phyloP scores from a whole-genome alignment of 2,329 filamentous ascomycete species.

The Incumbomyces delicatus region DNA sequence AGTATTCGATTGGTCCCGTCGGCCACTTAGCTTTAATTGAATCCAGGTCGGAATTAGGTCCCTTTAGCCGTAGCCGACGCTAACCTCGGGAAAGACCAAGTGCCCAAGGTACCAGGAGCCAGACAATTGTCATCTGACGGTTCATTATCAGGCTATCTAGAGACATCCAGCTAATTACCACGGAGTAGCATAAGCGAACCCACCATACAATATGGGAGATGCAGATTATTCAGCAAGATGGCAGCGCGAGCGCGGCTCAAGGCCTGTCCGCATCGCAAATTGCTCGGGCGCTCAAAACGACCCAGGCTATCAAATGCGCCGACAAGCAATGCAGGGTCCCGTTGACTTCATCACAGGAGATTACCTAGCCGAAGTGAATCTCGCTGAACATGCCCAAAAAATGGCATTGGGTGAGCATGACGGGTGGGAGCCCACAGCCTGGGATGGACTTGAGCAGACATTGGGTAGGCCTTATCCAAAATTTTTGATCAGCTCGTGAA shows the following conservation, averaged over 20 bases:
- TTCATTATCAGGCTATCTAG: too few relatives aligned
- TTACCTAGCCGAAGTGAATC: constrained; percentile 40
- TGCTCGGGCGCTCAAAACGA: constrained; percentile 28
- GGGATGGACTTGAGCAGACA: constrained; percentile 39
- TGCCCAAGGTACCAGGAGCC: too few relatives aligned
- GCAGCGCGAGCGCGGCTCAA: constrained; percentile 9
- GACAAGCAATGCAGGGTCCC: constrained; percentile 28
- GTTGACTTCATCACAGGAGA: constrained; percentile 47
- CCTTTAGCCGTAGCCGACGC: too few relatives aligned
- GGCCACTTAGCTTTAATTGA: too few relatives aligned
- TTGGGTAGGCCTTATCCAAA: constrained; percentile 22
- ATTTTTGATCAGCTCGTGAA: neutral
- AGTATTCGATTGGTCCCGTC: too few relatives aligned
- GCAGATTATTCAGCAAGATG: constrained; percentile 5
- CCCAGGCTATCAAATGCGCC: constrained; percentile 29
- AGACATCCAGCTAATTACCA: too few relatives aligned
- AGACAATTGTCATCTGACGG: too few relatives aligned
- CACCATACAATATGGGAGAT: constrained; percentile 12
- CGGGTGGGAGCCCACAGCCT: constrained; percentile 39
- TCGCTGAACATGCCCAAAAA: constrained; percentile 37
- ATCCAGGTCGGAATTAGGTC: too few relatives aligned
- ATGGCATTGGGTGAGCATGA: constrained; percentile 32
- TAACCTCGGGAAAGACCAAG: too few relatives aligned
- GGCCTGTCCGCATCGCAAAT: constrained; percentile 26
- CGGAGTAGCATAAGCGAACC: too few relatives aligned